phyloP scores from a whole-genome alignment of 805 yeast species.

The Candida wancherniae region DNA sequence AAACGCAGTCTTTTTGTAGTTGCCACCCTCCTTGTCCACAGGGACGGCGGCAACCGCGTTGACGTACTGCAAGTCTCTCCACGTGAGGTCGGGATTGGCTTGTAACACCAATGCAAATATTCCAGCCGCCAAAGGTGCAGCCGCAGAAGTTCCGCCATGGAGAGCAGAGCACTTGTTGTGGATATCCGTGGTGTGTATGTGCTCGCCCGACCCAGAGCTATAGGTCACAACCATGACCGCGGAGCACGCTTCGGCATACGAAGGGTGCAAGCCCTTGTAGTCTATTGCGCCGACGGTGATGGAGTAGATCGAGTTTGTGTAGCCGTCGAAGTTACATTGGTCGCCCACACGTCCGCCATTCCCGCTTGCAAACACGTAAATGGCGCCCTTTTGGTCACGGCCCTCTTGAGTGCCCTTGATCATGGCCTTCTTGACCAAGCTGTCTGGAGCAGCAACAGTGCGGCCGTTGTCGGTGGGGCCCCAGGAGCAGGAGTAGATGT shows the following conservation, averaged over 20 bases:
- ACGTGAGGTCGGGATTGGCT: constrained; percentile 81
- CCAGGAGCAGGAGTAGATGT: constrained; percentile 97
- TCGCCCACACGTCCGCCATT: constrained; percentile 84
- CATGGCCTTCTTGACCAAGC: constrained; percentile 73
- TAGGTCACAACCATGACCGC: constrained; percentile 94
- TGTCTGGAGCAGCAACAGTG: constrained; percentile 80
- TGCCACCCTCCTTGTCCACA: constrained; percentile 61
- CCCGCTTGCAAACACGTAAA: constrained; percentile 94
- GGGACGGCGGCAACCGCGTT: constrained; percentile 67
- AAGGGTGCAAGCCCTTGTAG: constrained; percentile 79
- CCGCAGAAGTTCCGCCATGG: constrained; percentile 98
- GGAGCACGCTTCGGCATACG: constrained; percentile 86
- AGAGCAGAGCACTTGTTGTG: constrained; percentile 58
- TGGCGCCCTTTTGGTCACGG: constrained; percentile 71
- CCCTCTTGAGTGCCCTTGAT: constrained; percentile 83
- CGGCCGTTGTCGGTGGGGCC: constrained; percentile 94
- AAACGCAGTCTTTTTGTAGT: constrained; percentile 69
- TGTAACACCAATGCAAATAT: constrained; percentile 76
- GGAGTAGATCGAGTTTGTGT: constrained; percentile 91
- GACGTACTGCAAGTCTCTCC: constrained; percentile 93
- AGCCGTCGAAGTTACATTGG: constrained; percentile 95
- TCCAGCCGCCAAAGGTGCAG: constrained; percentile 99
- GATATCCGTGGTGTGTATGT: constrained; percentile 83
- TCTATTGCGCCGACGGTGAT: constrained; percentile 95
- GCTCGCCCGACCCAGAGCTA: constrained; percentile 85